A percentile compares a stretch with the other conserved stretches of the same genome.
Conservation (phyloP, 2,329 filamentous ascomycete species). For the Didymella sp. region DNA sequence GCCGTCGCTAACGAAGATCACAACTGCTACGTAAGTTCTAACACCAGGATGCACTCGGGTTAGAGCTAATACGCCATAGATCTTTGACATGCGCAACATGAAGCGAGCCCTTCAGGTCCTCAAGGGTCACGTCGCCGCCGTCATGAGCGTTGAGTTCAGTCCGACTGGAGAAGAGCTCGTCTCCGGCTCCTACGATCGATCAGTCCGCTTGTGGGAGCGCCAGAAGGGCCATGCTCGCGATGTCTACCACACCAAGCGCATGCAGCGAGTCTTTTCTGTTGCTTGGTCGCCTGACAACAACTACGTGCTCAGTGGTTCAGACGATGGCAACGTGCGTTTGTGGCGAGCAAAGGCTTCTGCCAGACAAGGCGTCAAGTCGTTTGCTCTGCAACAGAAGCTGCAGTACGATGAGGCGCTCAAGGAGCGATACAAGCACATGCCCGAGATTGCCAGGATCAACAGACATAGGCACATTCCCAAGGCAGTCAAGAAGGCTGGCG, state of each 20-base stretch:
- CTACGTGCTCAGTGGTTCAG: slow-evolving; percentile 88
- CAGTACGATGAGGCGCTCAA: slow-evolving; percentile 90
- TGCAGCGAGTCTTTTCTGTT: slow-evolving; percentile 90
- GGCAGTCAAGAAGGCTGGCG: slow-evolving; percentile 91
- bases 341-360: slow-evolving; percentile 89
- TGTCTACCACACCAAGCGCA: slow-evolving; percentile 96
- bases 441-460: slow-evolving; percentile 88
- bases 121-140: slow-evolving; percentile 87
- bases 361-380: slow-evolving; percentile 83
- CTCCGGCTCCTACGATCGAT: slow-evolving; percentile 86
- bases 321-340: slow-evolving; percentile 89
- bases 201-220: slow-evolving; percentile 83
- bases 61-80: slow-evolving; percentile 34
- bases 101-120: slow-evolving; percentile 86
- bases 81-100: slow-evolving; percentile 95
- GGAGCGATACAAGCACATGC: slow-evolving; percentile 90
- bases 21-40: slow-evolving; percentile 69
- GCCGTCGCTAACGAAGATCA: slow-evolving; percentile 94
- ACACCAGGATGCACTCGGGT: not conserved
- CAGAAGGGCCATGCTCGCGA: slow-evolving; percentile 85
- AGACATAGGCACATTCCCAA: slow-evolving; percentile 91
- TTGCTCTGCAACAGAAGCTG: slow-evolving; percentile 82
- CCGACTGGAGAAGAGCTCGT: slow-evolving; percentile 95
- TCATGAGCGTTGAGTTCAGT: slow-evolving; percentile 96
- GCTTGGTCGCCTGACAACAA: slow-evolving; percentile 88